Percentiles rank a stretch among this genome's conserved stretches.
Conservation (phyloP, 768 basidiomycete genomes). For the Boletus subparvulus region DNA sequence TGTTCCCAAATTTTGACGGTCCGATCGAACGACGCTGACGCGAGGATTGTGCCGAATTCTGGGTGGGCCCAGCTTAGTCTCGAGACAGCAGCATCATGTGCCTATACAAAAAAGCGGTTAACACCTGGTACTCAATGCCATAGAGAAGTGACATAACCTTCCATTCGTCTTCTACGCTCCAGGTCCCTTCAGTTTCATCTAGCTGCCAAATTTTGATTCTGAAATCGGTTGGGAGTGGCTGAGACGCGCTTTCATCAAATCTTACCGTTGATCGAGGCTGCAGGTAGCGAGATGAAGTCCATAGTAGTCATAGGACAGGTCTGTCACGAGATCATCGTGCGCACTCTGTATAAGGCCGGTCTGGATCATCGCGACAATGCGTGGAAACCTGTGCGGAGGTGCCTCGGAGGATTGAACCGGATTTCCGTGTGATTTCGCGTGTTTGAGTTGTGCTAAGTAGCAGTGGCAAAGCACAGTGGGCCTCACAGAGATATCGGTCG, state of each 20-base stretch:
- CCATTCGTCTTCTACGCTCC: constrained; percentile 88
- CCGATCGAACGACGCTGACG: constrained; percentile 86
- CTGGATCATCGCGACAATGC: constrained; percentile 56
- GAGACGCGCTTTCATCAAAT: constrained; percentile 1
- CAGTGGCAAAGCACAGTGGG: background rate
- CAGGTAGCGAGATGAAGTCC: constrained; percentile 80
- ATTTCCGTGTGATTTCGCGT: background rate
- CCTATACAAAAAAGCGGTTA: constrained; percentile 46
- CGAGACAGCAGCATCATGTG: constrained; percentile 91
- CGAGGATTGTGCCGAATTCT: constrained; percentile 84
- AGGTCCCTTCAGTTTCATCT: constrained; percentile 68
- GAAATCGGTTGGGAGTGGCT: constrained; percentile 12
- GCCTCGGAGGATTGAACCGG: background rate
- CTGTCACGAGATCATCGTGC: constrained; percentile 80
- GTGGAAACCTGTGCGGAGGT: background rate
- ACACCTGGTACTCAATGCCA: background rate
- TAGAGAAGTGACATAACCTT: constrained; percentile 52
- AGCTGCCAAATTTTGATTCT: constrained; percentile 85
- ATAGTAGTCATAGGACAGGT: constrained; percentile 89
- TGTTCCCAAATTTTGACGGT: constrained; percentile 94
- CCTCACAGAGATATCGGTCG: background rate
- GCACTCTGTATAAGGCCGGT: constrained; percentile 76
- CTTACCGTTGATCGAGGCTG: constrained; percentile 77
- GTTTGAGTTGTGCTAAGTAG: background rate
- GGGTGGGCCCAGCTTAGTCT: constrained; percentile 90